Evolutionary conservation across 805 yeast genomes (phyloP).

Genomic region (Monosporozyma aerobia): DNA sequence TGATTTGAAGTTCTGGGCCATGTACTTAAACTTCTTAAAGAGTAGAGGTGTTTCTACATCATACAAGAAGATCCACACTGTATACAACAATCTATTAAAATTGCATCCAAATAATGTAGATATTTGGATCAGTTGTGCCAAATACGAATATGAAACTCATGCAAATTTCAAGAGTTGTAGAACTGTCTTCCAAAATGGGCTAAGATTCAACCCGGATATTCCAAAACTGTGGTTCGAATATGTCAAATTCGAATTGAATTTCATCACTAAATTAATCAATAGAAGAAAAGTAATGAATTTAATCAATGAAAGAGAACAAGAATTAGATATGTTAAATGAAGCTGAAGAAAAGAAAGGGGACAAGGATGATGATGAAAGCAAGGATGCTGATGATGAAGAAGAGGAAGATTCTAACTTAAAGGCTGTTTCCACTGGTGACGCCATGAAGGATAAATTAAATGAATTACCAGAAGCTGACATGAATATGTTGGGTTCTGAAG

Average conservation of each 20-base stretch:
- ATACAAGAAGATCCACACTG: conserved; percentile 61
- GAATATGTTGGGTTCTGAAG: conserved; percentile 77
- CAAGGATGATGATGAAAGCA: conserved; percentile 29
- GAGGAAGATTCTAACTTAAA: conserved; percentile 30
- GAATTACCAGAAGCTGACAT: conserved; percentile 80
- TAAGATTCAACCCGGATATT: conserved; percentile 73
- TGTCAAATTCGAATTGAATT: conserved; percentile 78
- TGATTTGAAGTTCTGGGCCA: conserved; percentile 68
- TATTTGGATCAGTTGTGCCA: conserved; percentile 92
- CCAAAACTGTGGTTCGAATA: conserved; percentile 73
- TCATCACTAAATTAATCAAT: conserved; percentile 71
- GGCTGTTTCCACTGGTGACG: conserved; percentile 45
- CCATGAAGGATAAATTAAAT: conserved; percentile 52
- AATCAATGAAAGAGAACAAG: conserved; percentile 64
- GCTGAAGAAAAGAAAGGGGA: conserved; percentile 23
- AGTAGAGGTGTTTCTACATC: conserved; percentile 43
- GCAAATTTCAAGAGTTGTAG: conserved; percentile 86
- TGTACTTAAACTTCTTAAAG: conserved; percentile 61
- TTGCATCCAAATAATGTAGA: conserved; percentile 85
- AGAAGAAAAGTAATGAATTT: conserved; percentile 78
- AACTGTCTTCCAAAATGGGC: conserved; percentile 70
- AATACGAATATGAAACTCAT: conserved; percentile 82
- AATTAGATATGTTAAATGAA: conserved; percentile 35
- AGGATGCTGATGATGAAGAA: conserved; percentile 30
- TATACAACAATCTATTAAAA: conserved; percentile 69